A percentile compares a stretch with the other conserved stretches of the same genome.
Evolutionary conservation across 176 grass and related monocot genomes (phyloP).

Genomic region (Alloteropsis semialata): DNA sequence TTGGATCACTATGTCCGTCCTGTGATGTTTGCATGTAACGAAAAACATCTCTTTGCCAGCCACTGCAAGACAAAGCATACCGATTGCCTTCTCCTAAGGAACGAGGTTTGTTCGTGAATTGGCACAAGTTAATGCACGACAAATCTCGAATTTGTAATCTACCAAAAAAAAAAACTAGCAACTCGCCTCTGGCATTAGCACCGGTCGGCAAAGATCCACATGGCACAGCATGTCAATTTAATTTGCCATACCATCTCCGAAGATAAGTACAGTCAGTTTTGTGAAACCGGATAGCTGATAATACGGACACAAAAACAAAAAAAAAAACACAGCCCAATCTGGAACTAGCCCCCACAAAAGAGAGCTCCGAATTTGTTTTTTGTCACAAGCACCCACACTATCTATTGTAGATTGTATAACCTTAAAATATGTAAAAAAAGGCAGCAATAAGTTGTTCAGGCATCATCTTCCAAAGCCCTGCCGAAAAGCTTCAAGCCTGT

Average conservation of each 20-base stretch:
- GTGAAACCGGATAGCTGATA: constrained; percentile 1
- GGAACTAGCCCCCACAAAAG: constrained; percentile 21
- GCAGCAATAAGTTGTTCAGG: constrained; percentile 20
- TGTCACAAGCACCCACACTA: constrained; percentile 29
- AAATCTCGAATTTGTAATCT: not conserved
- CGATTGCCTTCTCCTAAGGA: not conserved
- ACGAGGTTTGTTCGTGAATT: not conserved
- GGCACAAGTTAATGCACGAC: not conserved
- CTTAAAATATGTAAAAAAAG: constrained; percentile 19
- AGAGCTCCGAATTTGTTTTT: not conserved
- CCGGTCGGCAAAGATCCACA: not conserved
- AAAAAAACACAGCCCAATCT: not conserved
- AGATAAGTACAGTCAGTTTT: constrained; percentile 15
- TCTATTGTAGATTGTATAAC: constrained; percentile 20
- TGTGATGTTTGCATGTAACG: not conserved
- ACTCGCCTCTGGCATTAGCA: not conserved
- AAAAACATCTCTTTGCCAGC: not conserved
- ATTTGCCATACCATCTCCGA: not conserved
- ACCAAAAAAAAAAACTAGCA: not conserved
- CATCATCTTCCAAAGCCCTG: not conserved
- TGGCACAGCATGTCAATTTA: not conserved
- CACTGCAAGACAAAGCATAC: not conserved
- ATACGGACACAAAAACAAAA: constrained; percentile 5
- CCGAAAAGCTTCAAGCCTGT: constrained; percentile 42
- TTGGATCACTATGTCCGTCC: too few relatives aligned